phyloP scores from a whole-genome alignment of 768 basidiomycete genomes.

The Tulasnella sp. region DNA sequence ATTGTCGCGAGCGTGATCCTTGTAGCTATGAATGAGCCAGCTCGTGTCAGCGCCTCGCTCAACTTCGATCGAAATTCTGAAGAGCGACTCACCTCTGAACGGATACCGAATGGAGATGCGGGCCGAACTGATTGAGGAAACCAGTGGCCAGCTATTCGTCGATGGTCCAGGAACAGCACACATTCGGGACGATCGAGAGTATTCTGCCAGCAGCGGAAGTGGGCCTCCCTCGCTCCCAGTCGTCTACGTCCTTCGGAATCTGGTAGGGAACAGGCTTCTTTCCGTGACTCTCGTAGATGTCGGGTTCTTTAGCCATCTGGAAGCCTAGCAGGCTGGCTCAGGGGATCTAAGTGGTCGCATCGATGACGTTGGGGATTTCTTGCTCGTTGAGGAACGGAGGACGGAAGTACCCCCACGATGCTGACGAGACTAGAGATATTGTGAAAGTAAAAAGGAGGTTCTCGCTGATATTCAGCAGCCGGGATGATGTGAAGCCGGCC shows the following conservation, averaged over 20 bases:
- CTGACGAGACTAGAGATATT: slow-evolving; percentile 44
- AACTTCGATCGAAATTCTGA: too few relatives aligned
- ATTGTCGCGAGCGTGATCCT: too few relatives aligned
- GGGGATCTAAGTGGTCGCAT: slow-evolving; percentile 8
- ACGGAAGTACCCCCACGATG: slow-evolving; percentile 47
- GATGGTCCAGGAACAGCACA: slow-evolving; percentile 47
- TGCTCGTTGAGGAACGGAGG: slow-evolving; percentile 37
- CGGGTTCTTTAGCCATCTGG: slow-evolving; percentile 67
- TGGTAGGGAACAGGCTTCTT: slow-evolving; percentile 41
- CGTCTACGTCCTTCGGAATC: slow-evolving; percentile 41
- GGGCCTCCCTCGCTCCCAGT: slow-evolving; percentile 34
- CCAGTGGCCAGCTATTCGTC: slow-evolving; percentile 43
- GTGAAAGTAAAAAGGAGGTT: too few relatives aligned
- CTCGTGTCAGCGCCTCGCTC: too few relatives aligned
- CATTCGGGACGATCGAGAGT: slow-evolving; percentile 43
- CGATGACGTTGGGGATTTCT: not conserved
- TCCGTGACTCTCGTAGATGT: slow-evolving; percentile 51
- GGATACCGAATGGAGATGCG: slow-evolving; percentile 29
- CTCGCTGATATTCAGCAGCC: slow-evolving; percentile 48
- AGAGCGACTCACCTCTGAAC: slow-evolving; percentile 19
- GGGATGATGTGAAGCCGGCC: slow-evolving; percentile 51
- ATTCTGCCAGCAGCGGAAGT: slow-evolving; percentile 28
- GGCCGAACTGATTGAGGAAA: slow-evolving; percentile 41
- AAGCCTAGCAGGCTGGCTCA: slow-evolving; percentile 41
- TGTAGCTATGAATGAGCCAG: too few relatives aligned